Conservation (phyloP, 202 grass and related monocot genomes). For the Setaria viridis region DNA sequence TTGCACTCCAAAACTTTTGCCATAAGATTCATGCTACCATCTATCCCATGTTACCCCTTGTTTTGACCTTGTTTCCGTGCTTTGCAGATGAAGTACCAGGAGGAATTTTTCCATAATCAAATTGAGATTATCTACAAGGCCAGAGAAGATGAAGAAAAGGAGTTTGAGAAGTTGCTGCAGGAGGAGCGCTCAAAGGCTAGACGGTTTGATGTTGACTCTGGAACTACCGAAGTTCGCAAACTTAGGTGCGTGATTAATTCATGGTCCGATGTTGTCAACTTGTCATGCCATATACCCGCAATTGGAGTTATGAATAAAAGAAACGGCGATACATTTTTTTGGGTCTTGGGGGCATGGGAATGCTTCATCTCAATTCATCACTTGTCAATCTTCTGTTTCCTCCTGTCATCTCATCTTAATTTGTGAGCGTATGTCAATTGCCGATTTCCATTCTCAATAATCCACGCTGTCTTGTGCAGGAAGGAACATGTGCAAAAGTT, state of each 20-base stretch:
- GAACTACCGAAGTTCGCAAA: conserved; percentile 61
- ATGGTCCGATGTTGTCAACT: background rate
- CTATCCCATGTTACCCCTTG: background rate
- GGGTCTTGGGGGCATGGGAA: background rate
- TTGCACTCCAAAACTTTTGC: conserved; percentile 5
- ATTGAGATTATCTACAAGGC: conserved; percentile 73
- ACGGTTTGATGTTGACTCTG: conserved; percentile 60
- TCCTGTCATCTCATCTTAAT: background rate
- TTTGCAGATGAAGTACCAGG: conserved; percentile 84
- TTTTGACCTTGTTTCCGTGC: conserved; percentile 32
- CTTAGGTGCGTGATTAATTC: conserved; percentile 52
- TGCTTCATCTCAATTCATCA: background rate
- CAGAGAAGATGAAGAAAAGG: conserved; percentile 71
- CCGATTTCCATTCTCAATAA: background rate
- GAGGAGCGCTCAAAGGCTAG: conserved; percentile 73
- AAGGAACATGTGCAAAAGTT: conserved; percentile 71
- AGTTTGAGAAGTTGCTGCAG: conserved; percentile 75
- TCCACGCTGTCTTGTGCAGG: conserved; percentile 44
- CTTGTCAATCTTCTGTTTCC: background rate
- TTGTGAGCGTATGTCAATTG: background rate
- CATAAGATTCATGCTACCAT: background rate
- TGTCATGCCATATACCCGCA: background rate
- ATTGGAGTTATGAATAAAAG: background rate
- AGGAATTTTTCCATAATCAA: conserved; percentile 84
- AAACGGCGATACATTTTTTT: background rate